Conservation (phyloP, 768 basidiomycete species). For the Termitomyces sp. region DNA sequence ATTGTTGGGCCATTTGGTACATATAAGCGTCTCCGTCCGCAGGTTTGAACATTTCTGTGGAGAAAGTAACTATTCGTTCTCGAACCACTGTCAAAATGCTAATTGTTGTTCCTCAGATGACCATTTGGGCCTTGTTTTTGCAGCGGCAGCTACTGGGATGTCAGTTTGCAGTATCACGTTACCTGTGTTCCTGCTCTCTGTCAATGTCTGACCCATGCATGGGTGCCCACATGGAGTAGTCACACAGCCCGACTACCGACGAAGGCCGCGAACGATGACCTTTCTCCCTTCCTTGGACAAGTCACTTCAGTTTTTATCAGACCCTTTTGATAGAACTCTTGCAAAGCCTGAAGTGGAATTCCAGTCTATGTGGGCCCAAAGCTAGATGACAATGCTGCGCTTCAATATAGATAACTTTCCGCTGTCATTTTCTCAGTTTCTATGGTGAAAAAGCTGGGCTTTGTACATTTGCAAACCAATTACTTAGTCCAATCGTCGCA, state of each 20-base stretch:
- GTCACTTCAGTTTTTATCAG: not conserved
- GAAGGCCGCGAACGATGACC: not conserved
- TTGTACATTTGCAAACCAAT: not conserved
- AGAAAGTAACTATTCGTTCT: not conserved
- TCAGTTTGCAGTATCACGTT: not conserved
- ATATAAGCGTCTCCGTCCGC: slow-evolving; percentile 31
- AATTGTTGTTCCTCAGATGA: not conserved
- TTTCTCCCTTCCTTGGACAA: not conserved
- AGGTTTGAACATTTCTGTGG: slow-evolving; percentile 15
- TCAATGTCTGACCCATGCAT: not conserved
- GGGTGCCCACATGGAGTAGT: not conserved
- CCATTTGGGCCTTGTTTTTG: not conserved
- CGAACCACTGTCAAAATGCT: not conserved
- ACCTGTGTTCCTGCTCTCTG: not conserved
- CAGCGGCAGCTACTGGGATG: not conserved
- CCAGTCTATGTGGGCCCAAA: not conserved
- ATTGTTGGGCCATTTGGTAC: slow-evolving; percentile 41
- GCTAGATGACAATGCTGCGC: not conserved
- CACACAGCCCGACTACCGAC: too few species aligned
- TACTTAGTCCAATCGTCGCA: not conserved
- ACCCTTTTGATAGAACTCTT: not conserved
- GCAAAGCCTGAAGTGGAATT: not conserved
- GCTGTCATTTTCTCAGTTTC: not conserved
- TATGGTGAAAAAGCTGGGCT: not conserved
- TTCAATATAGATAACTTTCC: too few species aligned